Percentiles rank a stretch among this genome's conserved stretches.
phyloP scores from a whole-genome alignment of 1,284 basidiomycete genomes.

The Cerrena zonata region DNA sequence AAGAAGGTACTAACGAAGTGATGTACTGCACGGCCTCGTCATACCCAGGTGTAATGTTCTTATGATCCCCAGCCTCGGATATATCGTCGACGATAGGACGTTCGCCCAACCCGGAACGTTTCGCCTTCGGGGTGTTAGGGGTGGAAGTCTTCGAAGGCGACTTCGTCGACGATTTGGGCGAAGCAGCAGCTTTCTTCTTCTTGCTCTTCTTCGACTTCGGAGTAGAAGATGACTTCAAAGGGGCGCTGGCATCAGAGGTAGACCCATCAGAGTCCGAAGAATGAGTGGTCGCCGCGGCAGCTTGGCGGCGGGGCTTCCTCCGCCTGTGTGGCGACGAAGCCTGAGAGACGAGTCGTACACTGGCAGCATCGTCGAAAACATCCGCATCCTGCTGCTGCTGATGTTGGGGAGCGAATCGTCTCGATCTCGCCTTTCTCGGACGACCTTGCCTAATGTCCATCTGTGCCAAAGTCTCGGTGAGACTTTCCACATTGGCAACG shows the following conservation, averaged over 20 bases:
- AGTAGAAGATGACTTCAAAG: background rate
- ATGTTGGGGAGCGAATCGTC: background rate
- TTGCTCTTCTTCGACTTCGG: constrained; percentile 10
- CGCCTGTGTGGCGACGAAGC: background rate
- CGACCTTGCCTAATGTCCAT: background rate
- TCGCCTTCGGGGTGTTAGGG: constrained; percentile 7
- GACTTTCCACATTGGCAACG: background rate
- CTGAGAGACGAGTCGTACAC: constrained; percentile 1
- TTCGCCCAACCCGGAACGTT: constrained; percentile 22
- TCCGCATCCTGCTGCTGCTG: background rate
- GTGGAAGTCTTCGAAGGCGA: background rate
- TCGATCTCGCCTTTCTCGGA: background rate
- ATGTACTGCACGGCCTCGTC: constrained; percentile 50
- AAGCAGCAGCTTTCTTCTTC: constrained; percentile 5
- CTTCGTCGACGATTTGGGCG: constrained; percentile 4
- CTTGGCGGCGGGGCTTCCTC: constrained; percentile 1
- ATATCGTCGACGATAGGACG: constrained; percentile 48
- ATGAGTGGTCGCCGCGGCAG: background rate
- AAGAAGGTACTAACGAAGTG: constrained; percentile 18
- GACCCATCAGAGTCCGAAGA: background rate
- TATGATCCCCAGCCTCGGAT: constrained; percentile 39
- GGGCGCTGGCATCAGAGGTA: background rate
- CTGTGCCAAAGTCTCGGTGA: constrained; percentile 1
- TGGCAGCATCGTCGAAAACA: background rate
- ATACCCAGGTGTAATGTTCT: constrained; percentile 33